These are phyloP conservation scores for Fusarium pseudocircinatum DNA, from an alignment of 2,329 filamentous ascomycete species.

Conservation along the genomic window DNA sequence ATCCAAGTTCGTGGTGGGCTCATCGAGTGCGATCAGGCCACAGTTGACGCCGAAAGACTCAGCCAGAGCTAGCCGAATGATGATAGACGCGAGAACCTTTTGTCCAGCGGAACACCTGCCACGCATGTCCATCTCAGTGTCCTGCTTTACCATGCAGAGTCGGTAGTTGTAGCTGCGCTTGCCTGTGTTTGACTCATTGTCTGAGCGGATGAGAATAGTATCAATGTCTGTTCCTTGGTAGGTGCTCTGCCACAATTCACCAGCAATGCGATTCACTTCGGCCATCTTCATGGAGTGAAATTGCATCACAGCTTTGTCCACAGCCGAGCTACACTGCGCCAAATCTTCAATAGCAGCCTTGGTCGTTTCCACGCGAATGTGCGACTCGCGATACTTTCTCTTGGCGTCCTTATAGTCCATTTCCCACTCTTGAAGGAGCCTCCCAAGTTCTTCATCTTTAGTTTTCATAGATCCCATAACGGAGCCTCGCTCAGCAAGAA, in stretches of 20 bases:
- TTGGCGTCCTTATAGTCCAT: conserved; percentile 87
- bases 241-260: conserved; percentile 95
- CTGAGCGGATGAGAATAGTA: conserved; percentile 92
- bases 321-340: conserved; percentile 79
- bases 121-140: conserved; percentile 99
- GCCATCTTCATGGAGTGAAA: conserved; percentile 98
- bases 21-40: conserved; percentile 94
- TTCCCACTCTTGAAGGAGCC: conserved; percentile 82
- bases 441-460: conserved; percentile 81
- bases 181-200: conserved; percentile 77
- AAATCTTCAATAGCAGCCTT: conserved; percentile 94
- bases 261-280: conserved; percentile 94
- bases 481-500: conserved; percentile 77
- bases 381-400: conserved; percentile 82
- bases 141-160: conserved; percentile 96
- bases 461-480: conserved; percentile 82
- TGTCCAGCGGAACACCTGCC: conserved; percentile 96
- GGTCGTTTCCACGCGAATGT: conserved; percentile 90
- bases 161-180: conserved; percentile 96
- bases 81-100: conserved; percentile 95
- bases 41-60: conserved; percentile 98
- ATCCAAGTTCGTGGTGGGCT: conserved; percentile 97
- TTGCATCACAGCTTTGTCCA: conserved; percentile 97
- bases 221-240: conserved; percentile 98
- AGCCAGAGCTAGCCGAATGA: conserved; percentile 93